Conservation (phyloP, 2,329 filamentous ascomycete species). For the Colletotrichum sp. region DNA sequence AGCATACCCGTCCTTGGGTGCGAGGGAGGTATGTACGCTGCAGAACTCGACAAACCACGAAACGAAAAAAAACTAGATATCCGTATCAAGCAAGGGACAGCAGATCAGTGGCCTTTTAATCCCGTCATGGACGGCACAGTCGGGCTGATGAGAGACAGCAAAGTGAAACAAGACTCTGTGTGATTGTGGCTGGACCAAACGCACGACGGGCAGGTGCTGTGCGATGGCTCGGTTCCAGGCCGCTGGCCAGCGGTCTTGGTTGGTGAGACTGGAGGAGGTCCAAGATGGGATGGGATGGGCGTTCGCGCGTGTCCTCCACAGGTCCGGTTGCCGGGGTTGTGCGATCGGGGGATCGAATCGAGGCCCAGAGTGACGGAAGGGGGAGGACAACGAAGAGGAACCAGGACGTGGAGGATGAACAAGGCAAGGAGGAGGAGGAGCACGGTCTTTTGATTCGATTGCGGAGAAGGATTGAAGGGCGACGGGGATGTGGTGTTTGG, state of each 20-base stretch:
- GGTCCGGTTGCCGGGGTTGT: slow-evolving; percentile 17
- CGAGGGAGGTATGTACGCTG: not conserved
- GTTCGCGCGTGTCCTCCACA: not conserved
- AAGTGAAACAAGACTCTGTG: slow-evolving; percentile 1
- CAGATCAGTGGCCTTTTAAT: not conserved
- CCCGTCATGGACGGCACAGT: not conserved
- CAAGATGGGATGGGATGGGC: not conserved
- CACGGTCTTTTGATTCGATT: slow-evolving; percentile 12
- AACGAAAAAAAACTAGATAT: not conserved
- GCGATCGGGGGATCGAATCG: slow-evolving; percentile 14
- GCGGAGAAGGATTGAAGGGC: slow-evolving; percentile 1
- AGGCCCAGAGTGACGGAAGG: not conserved
- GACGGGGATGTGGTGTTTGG: not conserved
- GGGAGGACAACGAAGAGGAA: not conserved
- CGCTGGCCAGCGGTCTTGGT: not conserved
- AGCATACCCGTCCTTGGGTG: not conserved
- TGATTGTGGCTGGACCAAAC: slow-evolving; percentile 12
- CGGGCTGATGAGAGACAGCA: not conserved
- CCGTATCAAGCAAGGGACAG: not conserved
- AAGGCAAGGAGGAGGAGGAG: not conserved
- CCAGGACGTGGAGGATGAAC: not conserved
- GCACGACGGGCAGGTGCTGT: not conserved
- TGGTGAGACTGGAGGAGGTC: not conserved
- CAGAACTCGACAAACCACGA: not conserved
- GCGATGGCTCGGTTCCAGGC: not conserved